Conservation (phyloP, 2,329 filamentous ascomycete genomes). For the Hypoxylon sp. region DNA sequence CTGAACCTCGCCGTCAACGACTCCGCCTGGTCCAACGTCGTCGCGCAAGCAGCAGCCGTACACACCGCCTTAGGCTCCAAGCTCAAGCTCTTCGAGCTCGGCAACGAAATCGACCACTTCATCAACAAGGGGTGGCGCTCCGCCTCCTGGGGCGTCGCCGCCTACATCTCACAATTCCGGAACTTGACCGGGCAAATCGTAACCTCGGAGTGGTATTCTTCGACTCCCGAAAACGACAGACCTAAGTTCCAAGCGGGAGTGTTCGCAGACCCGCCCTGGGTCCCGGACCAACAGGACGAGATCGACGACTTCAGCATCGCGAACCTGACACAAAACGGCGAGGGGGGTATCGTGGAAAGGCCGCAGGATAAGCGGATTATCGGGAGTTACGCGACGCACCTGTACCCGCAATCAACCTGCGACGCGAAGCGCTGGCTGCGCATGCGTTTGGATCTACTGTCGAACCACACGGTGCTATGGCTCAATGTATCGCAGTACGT, state of each 20-base stretch:
- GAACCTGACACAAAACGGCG: slow-evolving; percentile 50
- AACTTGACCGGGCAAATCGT: slow-evolving; percentile 54
- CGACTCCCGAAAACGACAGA: slow-evolving; percentile 16
- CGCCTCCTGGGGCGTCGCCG: slow-evolving; percentile 50
- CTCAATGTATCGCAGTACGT: slow-evolving; percentile 55
- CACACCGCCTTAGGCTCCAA: slow-evolving; percentile 51
- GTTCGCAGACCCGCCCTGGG: slow-evolving; percentile 56
- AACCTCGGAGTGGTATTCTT: slow-evolving; percentile 52
- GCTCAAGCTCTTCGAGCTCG: slow-evolving; percentile 55
- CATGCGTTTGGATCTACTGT: slow-evolving; percentile 55
- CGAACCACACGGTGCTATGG: slow-evolving; percentile 55
- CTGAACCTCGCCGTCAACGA: slow-evolving; percentile 55
- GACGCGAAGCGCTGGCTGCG: slow-evolving; percentile 54
- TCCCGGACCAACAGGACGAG: slow-evolving; percentile 57
- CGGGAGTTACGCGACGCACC: slow-evolving; percentile 55
- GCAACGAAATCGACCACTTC: slow-evolving; percentile 58
- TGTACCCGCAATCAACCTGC: slow-evolving; percentile 58
- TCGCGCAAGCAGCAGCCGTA: slow-evolving; percentile 52
- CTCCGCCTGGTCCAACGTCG: slow-evolving; percentile 51
- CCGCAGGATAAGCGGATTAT: slow-evolving; percentile 53
- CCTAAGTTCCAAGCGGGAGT: slow-evolving; percentile 56
- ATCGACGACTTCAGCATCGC: slow-evolving; percentile 56
- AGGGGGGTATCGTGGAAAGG: slow-evolving; percentile 45
- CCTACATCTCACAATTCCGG: slow-evolving; percentile 55
- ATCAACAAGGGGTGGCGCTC: slow-evolving; percentile 55